Evolutionary conservation across 306 rosid species (phyloP), one percentile per base, ranked within the genome.

Genomic region (Ormosia semicastrata): DNA sequence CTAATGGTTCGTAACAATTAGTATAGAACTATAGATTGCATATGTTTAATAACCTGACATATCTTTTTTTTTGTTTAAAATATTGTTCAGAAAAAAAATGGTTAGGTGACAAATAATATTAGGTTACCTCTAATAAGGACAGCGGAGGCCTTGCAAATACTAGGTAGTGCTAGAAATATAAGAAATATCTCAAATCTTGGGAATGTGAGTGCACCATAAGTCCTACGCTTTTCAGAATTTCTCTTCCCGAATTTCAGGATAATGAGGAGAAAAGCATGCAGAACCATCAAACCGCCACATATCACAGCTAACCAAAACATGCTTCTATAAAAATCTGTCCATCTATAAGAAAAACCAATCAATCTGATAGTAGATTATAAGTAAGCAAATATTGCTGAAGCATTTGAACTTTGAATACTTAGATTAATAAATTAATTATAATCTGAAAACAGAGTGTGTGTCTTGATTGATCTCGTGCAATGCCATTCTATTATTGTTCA

Each of bases 101-200:
- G 81, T 58, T 65, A 37, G 32, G 46, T 47, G 53, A 24, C 52
- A 53, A 60, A 40, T 30, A 78, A 37, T 32, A 60, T 66, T 47
- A 10, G 60, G 39, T 69, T 89, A 95, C 98, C 98, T 90, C 47
- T 84, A 69, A 88, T 73, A 84, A 93, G 88, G 53, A 82, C 86
- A 15, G 90, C 58, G 54, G 97, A 91, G 83, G 95, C 97, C 92
- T 83, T 83, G 56, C 86, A 90, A 75, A 93, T 75, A 72, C 92
- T 72, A 83, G 99, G 94, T 6, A 93, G 88, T 70, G 98, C 91
- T 65, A 95, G 87, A 87, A 90, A 78, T 86, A 90, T 49, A 50
- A 93, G 92, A 73, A 93, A 91, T 80, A 93, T 89, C 88, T 95
- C 98, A 79, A 91, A 88, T 91, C 98, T 90, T 67, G 97, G 94